A percentile compares a stretch with the other conserved stretches of the same genome.
phyloP scores from a whole-genome alignment of 768 basidiomycete genomes.

The Termitomyces titanicus region DNA sequence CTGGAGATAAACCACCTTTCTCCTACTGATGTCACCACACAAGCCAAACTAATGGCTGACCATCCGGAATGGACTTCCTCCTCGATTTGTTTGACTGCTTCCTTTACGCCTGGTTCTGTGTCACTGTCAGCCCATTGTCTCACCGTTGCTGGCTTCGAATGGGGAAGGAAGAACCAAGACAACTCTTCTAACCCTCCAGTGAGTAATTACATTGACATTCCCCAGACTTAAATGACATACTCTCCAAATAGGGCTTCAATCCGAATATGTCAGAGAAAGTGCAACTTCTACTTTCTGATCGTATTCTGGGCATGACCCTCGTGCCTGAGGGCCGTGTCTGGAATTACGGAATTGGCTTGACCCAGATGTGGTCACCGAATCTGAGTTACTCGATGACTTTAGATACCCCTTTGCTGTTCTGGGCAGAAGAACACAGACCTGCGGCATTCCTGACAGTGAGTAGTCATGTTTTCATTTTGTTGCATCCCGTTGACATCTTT shows the following conservation, averaged over 20 bases:
- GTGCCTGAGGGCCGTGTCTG: conserved; percentile 93
- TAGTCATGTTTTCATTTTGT: conserved; percentile 11
- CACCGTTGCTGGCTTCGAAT: conserved; percentile 92
- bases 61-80: conserved; percentile 94
- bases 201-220: conserved; percentile 15
- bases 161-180: conserved; percentile 93
- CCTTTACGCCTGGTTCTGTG: conserved; percentile 97
- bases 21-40: conserved; percentile 89
- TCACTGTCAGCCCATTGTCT: conserved; percentile 92
- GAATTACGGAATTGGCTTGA: conserved; percentile 95
- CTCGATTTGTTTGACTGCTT: conserved; percentile 89
- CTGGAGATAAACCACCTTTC: conserved; percentile 90
- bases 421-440: conserved; percentile 94
- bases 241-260: conserved; percentile 73
- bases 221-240: conserved; percentile 1
- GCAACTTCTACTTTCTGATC: conserved; percentile 89
- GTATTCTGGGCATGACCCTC: conserved; percentile 92
- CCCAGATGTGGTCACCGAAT: conserved; percentile 85
- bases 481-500: conserved; percentile 2
- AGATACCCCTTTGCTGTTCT: conserved; percentile 93
- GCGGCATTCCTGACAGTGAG: conserved; percentile 89
- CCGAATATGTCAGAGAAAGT: conserved; percentile 99
- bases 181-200: conserved; percentile 78
- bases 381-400: conserved; percentile 80
- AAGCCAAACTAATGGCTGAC: conserved; percentile 95